phyloP scores from a whole-genome alignment of 2,329 filamentous ascomycete species.

The Xylariaceae sp. region DNA sequence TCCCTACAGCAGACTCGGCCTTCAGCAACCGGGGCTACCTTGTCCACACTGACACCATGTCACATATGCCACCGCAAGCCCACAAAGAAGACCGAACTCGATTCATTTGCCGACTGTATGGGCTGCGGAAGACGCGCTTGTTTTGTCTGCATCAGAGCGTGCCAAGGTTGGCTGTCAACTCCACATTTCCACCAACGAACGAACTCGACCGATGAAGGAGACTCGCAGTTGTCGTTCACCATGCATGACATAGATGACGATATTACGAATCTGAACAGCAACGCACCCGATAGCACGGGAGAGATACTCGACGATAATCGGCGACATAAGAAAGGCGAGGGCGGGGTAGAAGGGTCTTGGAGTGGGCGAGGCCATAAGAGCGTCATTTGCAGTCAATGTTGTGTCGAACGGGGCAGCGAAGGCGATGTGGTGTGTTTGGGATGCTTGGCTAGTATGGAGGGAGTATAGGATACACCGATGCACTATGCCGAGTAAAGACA shows the following conservation, averaged over 20 bases:
- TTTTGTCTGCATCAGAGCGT: constrained; percentile 66
- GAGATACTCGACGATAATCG: constrained; percentile 9
- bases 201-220: constrained; percentile 24
- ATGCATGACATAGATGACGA: constrained; percentile 49
- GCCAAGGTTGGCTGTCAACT: constrained; percentile 47
- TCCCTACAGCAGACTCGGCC: constrained; percentile 13
- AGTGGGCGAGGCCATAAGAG: constrained; percentile 43
- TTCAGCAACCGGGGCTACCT: constrained; percentile 14
- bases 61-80: constrained; percentile 67
- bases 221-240: constrained; percentile 44
- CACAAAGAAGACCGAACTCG: constrained; percentile 62
- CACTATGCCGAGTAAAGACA: not conserved
- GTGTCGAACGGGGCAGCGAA: constrained; percentile 61
- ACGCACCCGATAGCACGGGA: not conserved
- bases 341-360: constrained; percentile 38
- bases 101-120: constrained; percentile 63
- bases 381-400: constrained; percentile 66
- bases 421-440: constrained; percentile 67
- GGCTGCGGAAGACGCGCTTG: constrained; percentile 62
- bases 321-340: constrained; percentile 20
- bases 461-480: constrained; percentile 28
- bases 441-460: constrained; percentile 50
- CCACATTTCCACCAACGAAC: not conserved
- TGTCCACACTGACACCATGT: constrained; percentile 50
- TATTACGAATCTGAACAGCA: constrained; percentile 1